Base-by-base conservation (phyloP, 805 yeast genomes). In the Wickerhamomyces ciferrii region DNA sequence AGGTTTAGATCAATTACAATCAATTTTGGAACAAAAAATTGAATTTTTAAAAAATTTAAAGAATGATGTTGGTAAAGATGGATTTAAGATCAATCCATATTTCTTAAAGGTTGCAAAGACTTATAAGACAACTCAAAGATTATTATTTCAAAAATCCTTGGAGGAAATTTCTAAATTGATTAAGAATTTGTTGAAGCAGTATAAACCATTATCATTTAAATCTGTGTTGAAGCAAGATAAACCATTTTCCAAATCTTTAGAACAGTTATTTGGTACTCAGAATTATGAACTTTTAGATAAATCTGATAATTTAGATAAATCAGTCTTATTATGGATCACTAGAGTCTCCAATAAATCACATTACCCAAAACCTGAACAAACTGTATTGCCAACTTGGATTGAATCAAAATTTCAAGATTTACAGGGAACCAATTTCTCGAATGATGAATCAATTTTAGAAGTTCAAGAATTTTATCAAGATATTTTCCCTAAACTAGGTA, bases 251-350 rank as follows among this genome's bases (percentile, higher is more conserved):
- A 76, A 76, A 50, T 72, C 87, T 2, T 61, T 85, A 20, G 60
- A 80, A 13, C 61, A 80, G 23, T 67, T 78, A 1, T 74, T 82
- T 58, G 91, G 89, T 9, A 71, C 79, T 11, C 62, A 75, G 3
- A 69, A 71, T 19, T 80, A 74, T 53, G 82, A 78, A 5, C 80
- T 77, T 41, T 54, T 85, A 15, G 38, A 48, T 8, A 55, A 73
- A 2, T 68, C 76, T 39, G 69, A 72, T 38, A 70, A 79, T 41
- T 65, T 79, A 47, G 83, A 81, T 46, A 84, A 82, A 53, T 75
- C 76, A 2, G 67, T 86, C 61, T 60, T 83, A 19, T 61, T 86
- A 36, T 86, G 84, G 79, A 66, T 85, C 23, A 76, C 85, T 32
- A 70, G 89, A 53, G 74, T 78, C 47, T 66, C 70, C 47, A 84